phyloP scores from a whole-genome alignment of 768 basidiomycete genomes.

The Hysterangium stoloniferum region DNA sequence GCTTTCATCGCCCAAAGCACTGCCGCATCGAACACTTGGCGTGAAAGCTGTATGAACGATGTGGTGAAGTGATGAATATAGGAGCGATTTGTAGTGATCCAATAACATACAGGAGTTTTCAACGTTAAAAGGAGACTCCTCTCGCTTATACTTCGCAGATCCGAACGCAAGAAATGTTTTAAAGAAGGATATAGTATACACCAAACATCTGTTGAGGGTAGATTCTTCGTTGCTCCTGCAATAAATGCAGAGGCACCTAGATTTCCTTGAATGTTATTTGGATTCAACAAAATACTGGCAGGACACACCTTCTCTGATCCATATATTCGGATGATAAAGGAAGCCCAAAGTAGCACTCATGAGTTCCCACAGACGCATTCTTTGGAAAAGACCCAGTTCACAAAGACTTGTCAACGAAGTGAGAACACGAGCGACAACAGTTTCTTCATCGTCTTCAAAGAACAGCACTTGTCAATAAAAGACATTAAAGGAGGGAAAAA shows the following conservation, averaged over 20 bases:
- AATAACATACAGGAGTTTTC: slow-evolving; percentile 61
- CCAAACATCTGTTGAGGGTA: slow-evolving; percentile 89
- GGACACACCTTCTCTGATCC: slow-evolving; percentile 85
- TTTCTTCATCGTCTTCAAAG: slow-evolving; percentile 82
- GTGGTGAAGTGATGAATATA: slow-evolving; percentile 1
- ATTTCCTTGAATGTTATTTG: neutral
- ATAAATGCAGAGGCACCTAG: slow-evolving; percentile 84
- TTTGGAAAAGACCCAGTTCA: slow-evolving; percentile 84
- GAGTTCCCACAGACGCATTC: slow-evolving; percentile 95
- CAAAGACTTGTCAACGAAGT: slow-evolving; percentile 80
- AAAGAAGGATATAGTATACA: slow-evolving; percentile 93
- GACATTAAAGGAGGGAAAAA: neutral
- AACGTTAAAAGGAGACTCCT: slow-evolving; percentile 65
- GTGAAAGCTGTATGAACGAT: slow-evolving; percentile 35
- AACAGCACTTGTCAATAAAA: slow-evolving; percentile 14
- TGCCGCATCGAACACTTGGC: slow-evolving; percentile 79
- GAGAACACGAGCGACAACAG: slow-evolving; percentile 87
- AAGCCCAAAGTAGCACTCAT: slow-evolving; percentile 85
- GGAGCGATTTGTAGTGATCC: neutral
- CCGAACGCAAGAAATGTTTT: slow-evolving; percentile 77
- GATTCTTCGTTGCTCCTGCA: slow-evolving; percentile 72
- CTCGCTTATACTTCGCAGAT: slow-evolving; percentile 69
- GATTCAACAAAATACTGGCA: neutral
- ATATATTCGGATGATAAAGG: slow-evolving; percentile 89
- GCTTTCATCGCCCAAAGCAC: slow-evolving; percentile 84